Base-by-base conservation (phyloP, 2,329 filamentous ascomycete genomes). In the Colletotrichum magnum region DNA sequence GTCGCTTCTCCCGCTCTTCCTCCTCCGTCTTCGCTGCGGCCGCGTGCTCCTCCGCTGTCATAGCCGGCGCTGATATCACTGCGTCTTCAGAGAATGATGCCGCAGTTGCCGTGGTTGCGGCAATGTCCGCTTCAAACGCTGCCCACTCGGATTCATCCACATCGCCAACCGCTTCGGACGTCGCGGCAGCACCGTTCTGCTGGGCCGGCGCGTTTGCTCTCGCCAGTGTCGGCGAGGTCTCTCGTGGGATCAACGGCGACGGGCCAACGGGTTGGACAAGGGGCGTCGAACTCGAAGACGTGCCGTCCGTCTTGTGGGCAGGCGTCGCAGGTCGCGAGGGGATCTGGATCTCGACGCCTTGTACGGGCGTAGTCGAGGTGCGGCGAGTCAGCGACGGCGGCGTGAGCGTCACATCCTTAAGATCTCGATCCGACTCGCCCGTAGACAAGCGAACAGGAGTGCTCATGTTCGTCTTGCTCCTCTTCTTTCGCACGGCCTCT, bases 51-150 rank as follows among this genome's bases (percentile, higher is more conserved):
- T 88, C 88, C 0, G 89, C 86, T 2, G 89, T 88, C 76, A 94
- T 83, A 3, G 91, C 91, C 0, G 91, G 89, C 0, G 92, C 92
- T 2, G 87, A 90, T 72, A 94, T 93, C 3, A 90, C 88, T 6
- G 88, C 90, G 67, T 87, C 85, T 50, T 79, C 76, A 24, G 77
- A 74, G 70, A 79, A 79, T 2, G 81, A 74, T 2, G 75, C 76
- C 32, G 78, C 73, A 26, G 83, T 77, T 36, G 82, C 81, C 18
- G 90, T 73, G 24, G 83, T 77, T 36, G 82, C 81, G n/a, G 90
- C 92, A 64, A 97, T 90, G 62, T 97, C 93, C 3, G 93, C 92
- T 77, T 97, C 92, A 77, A 97, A 97, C 9, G 93, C 93, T 2
- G 93, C 92, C 93, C 93, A 96, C 79, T 96, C 93, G 62, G 91